Base-by-base conservation (phyloP, 2,329 filamentous ascomycete species). In the Talaromyces sp. region DNA sequence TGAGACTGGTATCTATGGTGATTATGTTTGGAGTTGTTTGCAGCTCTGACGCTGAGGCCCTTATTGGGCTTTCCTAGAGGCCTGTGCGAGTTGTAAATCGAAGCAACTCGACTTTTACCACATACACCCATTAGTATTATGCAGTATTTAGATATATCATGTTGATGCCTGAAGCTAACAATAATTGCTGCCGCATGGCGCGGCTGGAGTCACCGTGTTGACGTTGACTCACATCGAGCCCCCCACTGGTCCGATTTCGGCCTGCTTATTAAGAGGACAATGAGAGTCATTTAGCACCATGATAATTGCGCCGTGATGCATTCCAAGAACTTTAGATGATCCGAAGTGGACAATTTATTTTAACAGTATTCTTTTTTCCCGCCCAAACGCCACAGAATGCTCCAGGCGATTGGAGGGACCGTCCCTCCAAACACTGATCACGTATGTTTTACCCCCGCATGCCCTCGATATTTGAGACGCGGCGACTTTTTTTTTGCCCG, bases 371-470 rank as follows among this genome's bases (percentile, higher is more conserved):
- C 23, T 8, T 53, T 33, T 30, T 23, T 23, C 23, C 23, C 50
- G 5, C 30, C 6, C 18, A 30, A 27, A 23, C 18, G 4, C 16
- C 2, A 53, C 61, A 68, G 47, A 42, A 78, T 78, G 76, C 67
- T 73, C 40, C 73, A 75, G 64, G 69, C 68, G 40, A 61, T 90
- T 42, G 90, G 90, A 69, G 87, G 89, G 70, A 85, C 90, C 5
- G 90, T 94, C 63, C 90, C 90, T 61, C 84, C 88, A 44, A 87
- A 93, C 72, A 93, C 90, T 61, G 85, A 88, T 62, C 90, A 94
- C 81, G 89, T 92, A 80, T 79, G 86, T 82, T 62, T 51, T 63
- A 60, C 36, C 53, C 30, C 27, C 30, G 50, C 50, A 53, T 5
- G 3, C 44, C 18, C 27, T 31, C 28, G 28, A 28, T 52, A 18